Base-by-base conservation (phyloP, 768 basidiomycete species). In the Pisolithus tinctorius region DNA sequence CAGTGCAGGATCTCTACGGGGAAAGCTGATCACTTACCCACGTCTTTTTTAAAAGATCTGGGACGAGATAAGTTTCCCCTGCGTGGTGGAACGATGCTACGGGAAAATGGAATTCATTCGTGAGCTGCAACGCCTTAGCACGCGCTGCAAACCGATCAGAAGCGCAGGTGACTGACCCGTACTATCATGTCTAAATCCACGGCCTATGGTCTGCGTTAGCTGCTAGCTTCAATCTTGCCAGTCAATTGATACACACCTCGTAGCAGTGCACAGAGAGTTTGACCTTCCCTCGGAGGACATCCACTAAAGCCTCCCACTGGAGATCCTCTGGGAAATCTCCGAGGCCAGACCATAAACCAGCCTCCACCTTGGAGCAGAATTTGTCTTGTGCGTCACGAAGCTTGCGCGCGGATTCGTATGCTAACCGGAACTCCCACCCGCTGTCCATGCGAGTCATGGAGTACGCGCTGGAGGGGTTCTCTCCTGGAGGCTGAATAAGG, bases 61-160 rank as follows among this genome's bases (percentile, higher is more conserved):
- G 87, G 20, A 93, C 84, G 10, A 93, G 78, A 60, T 86, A 93
- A 0, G 89, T 84, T 59, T 93, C 88, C 52, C 82, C 81, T 2
- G 90, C 89, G 55, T 84, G 81, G 59, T 91, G 89, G 63, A 91
- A 80, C 2, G 83, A 82, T 4, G 87, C 81, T 49, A 90, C 76
- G 6, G 82, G 79, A 64, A 89, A 89, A 58, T 84, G 76, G 76
- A 91, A 93, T 63, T 93, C 89, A 60, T 93, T 88, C 30, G 88
- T 81, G 34, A 91, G 74, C 79, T 88, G 55, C 17, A 36, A 6
- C 23, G 11, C 7, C 48, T 51, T 30, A 23, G 26, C 26, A 27
- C 14, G 20, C 29, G 29, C 10, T 5, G 36, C 16, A 42, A 11
- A 16, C 30, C 5, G 31, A 25, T 39, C 40, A 37, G 27, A 50